A percentile compares a stretch with the other conserved stretches of the same genome.
Conservation (phyloP, 75 land plant genomes). For the Picea glauca region DNA sequence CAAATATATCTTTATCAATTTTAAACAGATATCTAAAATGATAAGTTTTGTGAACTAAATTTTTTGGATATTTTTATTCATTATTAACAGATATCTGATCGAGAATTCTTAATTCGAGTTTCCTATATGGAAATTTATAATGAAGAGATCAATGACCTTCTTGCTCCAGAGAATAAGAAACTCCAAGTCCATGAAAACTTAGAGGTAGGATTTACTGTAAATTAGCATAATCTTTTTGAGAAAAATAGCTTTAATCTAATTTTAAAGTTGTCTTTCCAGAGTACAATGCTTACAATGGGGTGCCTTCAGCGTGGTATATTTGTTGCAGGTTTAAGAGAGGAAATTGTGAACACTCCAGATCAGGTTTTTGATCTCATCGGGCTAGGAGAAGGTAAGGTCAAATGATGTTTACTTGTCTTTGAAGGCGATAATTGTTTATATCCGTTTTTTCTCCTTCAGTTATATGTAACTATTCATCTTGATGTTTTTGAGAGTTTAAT, state of each 20-base stretch:
- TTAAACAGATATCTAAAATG: too few species aligned
- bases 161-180: constrained; percentile 76
- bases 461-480: too few species aligned
- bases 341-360: constrained; percentile 79
- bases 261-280: not conserved
- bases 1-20: too few species aligned
- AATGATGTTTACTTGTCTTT: not conserved
- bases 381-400: constrained; percentile 77
- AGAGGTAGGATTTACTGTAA: constrained; percentile 45
- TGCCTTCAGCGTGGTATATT: constrained; percentile 74
- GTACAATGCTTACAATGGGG: constrained; percentile 2
- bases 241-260: constrained; percentile 1
- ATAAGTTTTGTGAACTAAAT: too few species aligned
- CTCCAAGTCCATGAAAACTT: constrained; percentile 90
- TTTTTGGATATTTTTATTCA: constrained; percentile 11
- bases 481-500: too few species aligned
- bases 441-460: not conserved
- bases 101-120: constrained; percentile 94
- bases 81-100: constrained; percentile 44
- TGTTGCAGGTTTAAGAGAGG: constrained; percentile 95
- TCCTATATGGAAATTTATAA: constrained; percentile 99
- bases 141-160: constrained; percentile 95
- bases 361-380: constrained; percentile 84
- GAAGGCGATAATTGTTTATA: not conserved
- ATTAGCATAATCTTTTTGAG: not conserved